These are phyloP conservation scores for Fusarium torreyae DNA, from an alignment of 2,329 filamentous ascomycete species.

Conservation along the genomic window DNA sequence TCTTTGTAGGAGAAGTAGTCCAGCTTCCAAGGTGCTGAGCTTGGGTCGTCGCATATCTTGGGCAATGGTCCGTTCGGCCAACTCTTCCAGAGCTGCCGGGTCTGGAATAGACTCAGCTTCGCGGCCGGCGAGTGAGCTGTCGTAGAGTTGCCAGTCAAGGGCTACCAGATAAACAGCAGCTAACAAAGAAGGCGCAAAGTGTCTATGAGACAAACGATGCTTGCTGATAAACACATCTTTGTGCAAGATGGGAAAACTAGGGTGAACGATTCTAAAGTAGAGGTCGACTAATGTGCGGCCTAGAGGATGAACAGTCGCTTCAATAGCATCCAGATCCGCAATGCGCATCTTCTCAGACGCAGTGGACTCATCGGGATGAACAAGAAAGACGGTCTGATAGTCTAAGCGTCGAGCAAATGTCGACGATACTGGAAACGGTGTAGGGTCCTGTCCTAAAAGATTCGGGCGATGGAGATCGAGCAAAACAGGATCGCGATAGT, in stretches of 20 bases:
- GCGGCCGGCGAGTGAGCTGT: conserved; percentile 62
- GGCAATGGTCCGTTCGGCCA: conserved; percentile 61
- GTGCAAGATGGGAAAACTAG: conserved; percentile 71
- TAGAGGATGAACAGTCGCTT: conserved; percentile 74
- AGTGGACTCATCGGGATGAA: conserved; percentile 55
- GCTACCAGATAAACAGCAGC: conserved; percentile 75
- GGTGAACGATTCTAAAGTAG: conserved; percentile 76
- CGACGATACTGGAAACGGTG: conserved; percentile 15
- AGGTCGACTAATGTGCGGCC: conserved; percentile 75
- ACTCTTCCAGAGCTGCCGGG: conserved; percentile 54
- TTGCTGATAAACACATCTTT: conserved; percentile 75
- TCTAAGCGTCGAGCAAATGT: conserved; percentile 54
- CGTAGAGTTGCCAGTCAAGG: conserved; percentile 73
- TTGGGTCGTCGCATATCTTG: conserved; percentile 68
- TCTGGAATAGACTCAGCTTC: conserved; percentile 52
- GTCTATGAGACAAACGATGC: conserved; percentile 69
- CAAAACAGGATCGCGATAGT: conserved; percentile 70
- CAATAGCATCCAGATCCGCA: conserved; percentile 65
- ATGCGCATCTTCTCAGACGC: conserved; percentile 59
- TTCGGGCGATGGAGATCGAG: conserved; percentile 71
- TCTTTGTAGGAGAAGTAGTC: conserved; percentile 67
- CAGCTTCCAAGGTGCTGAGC: conserved; percentile 69
- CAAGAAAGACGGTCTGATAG: conserved; percentile 55
- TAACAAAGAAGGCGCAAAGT: conserved; percentile 72
- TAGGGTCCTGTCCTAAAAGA: conserved; percentile 43